Base-by-base conservation (phyloP, 177 flowering plant genomes). In the Telopea speciosissima region DNA sequence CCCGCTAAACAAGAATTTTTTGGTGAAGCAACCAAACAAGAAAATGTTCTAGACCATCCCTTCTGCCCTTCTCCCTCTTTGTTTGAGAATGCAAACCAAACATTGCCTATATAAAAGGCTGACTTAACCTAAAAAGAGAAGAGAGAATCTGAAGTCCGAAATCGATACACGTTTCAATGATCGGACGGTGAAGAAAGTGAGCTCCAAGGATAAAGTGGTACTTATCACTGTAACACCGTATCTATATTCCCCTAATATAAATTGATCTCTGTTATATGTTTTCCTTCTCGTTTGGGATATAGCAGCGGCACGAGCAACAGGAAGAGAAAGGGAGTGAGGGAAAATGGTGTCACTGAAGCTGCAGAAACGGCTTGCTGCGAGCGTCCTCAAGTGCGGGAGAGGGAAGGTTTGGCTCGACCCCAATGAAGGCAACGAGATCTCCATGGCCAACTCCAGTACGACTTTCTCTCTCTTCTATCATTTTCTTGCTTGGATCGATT, bases 391-490 rank as follows among this genome's bases (percentile, higher is more conserved):
- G 66, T 63, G 66, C 3, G 66, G 66, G 11, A 16, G 42, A 28
- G 66, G 66, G 22, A 63, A 63, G 66, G 66, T 63, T 16, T 63
- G 66, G 66, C 66, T 63, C 9, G 66, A 63, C 11, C 66, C 66
- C 42, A 63, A 63, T 63, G 66, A 63, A 63, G n/a, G 13, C 66
- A 63, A 17, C 42, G 66, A 63, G 66, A 63, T 63, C 66, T 63
- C 42, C 66, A 63, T 63, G 66, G 66, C 66, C 42, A 63, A 63
- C 31, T 63, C 66, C 42, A 63, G 66, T 63, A 28, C 66, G 66
- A 63, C 6, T 23, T 26, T 28, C n/a, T 63, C n/a, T 63, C 24
- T 28, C 10, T 19, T 8, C 22, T 28, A 36, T 36, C 40, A 5
- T 36, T 36, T 28, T 28, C 6, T 26, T 26, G 49, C 49, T 44